These are phyloP conservation scores for Phialophora chinensis DNA, from an alignment of 2,329 filamentous ascomycete species.

Conservation along the genomic window DNA sequence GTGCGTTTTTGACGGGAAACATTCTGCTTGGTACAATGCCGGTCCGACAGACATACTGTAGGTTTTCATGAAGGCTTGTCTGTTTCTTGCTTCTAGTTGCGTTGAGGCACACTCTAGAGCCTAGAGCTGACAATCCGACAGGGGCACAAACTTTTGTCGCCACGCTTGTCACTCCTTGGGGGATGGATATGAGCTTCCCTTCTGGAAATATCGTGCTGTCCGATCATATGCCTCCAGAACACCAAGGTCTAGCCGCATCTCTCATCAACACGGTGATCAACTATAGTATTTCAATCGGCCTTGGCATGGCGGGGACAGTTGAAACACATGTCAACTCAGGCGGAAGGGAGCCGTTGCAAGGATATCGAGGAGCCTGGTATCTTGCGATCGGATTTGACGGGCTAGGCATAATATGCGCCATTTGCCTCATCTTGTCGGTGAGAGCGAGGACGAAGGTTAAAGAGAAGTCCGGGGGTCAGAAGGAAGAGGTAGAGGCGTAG, in stretches of 20 bases:
- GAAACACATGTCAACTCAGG: constrained; percentile 48
- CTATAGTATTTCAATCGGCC: constrained; percentile 51
- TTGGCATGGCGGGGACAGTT: constrained; percentile 53
- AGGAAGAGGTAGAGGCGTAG: constrained; percentile 42
- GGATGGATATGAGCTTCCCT: constrained; percentile 53
- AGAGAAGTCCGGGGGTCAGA: constrained; percentile 20
- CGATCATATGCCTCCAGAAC: constrained; percentile 46
- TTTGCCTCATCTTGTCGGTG: constrained; percentile 25
- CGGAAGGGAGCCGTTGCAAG: constrained; percentile 43
- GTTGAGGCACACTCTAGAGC: background rate
- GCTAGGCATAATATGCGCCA: constrained; percentile 34
- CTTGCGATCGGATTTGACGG: constrained; percentile 46
- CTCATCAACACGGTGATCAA: constrained; percentile 51
- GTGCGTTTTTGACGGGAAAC: constrained; percentile 28
- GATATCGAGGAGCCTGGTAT: constrained; percentile 50
- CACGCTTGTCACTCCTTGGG: constrained; percentile 56
- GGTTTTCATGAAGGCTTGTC: constrained; percentile 42
- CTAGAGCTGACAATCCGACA: background rate
- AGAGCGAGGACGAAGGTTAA: constrained; percentile 23
- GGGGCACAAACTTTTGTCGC: constrained; percentile 65
- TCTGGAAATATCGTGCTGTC: constrained; percentile 50
- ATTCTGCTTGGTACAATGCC: constrained; percentile 32
- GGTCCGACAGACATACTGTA: constrained; percentile 53
- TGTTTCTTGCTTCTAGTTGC: background rate
- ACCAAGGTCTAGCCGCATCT: constrained; percentile 51